Base-by-base conservation (phyloP, 2,329 filamentous ascomycete genomes). In the Microsporum audouinii region DNA sequence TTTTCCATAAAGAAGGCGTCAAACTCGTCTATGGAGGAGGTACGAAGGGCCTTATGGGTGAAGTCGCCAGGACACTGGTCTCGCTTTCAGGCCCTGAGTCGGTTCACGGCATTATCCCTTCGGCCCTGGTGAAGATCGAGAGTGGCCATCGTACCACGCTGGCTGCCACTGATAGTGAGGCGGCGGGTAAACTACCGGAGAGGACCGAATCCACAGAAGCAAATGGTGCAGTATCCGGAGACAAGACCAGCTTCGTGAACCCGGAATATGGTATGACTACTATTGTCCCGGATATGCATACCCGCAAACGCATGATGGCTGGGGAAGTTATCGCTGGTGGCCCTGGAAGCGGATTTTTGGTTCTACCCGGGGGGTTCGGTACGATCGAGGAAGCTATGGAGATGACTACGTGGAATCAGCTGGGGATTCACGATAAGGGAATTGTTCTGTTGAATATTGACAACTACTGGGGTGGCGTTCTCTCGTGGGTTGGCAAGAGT, bases 361-460 rank as follows among this genome's bases (percentile, higher is more conserved):
- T 91, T 33, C 78, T 99, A 62, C 84, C 83, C 60, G 92, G 92
- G 49, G 94, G 94, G 0, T 99, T 92, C 74, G 94, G 94, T 23
- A 99, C 94, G 1, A 82, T 97, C 72, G 94, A 99, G 78, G 94
- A 99, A 79, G 80, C 97, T 63, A 91, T 96, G 80, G 94, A 99
- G 80, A 81, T 99, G 71, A 91, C 96, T 34, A 79, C 77, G 2
- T 99, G 94, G 91, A 97, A 96, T 74, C 94, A 97, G 77, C 77
- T 99, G 57, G 92, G 94, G 0, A 97, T 99, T 66, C 94, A 97
- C 75, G 81, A 80, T 67, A 80, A 82, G 57, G 88, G 88, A 2
- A 85, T 97, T 53, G 85, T 92, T 60, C 78, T 96, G 57, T 84
- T 89, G 67, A 97, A 97, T 73, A 81, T 96, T 31, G 85, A 91